A percentile compares a stretch with the other conserved stretches of the same genome.
Conservation (phyloP, 78 protist species). For the Dictyostelium capitatum region DNA sequence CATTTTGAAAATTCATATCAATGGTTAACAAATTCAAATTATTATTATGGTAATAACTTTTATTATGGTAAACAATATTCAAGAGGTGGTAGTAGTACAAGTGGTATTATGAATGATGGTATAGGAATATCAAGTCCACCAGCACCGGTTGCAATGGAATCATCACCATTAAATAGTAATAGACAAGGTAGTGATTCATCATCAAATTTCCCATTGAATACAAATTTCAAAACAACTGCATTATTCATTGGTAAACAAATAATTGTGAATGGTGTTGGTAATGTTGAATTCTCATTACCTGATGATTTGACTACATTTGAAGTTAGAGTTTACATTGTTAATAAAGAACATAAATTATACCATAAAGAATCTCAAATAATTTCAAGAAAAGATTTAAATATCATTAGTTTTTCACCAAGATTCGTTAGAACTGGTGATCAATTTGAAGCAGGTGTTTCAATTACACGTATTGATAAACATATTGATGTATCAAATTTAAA, state of each 20-base stretch:
- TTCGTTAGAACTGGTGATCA: slow-evolving; percentile 52
- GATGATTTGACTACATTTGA: slow-evolving; percentile 63
- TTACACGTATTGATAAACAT: background rate
- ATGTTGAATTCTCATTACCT: slow-evolving; percentile 7
- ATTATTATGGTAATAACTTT: background rate
- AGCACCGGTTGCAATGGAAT: background rate
- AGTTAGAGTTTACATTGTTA: slow-evolving; percentile 11
- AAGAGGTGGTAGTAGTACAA: background rate
- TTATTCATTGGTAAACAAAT: slow-evolving; percentile 30
- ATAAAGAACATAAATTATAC: background rate
- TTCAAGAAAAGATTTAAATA: slow-evolving; percentile 30
- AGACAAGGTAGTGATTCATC: background rate
- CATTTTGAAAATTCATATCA: background rate
- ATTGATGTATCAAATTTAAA: background rate
- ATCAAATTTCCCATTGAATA: slow-evolving; percentile 5
- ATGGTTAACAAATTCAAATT: background rate
- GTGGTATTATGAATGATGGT: background rate
- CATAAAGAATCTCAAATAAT: slow-evolving; percentile 10
- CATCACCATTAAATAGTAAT: background rate
- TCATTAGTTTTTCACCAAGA: slow-evolving; percentile 56
- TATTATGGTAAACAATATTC: too few species aligned
- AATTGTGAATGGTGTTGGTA: slow-evolving; percentile 15
- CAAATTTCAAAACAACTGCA: slow-evolving; percentile 43
- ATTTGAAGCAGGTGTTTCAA: slow-evolving; percentile 52
- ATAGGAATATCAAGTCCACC: background rate